Base-by-base conservation (phyloP, 2,329 filamentous ascomycete species). In the Stemphylium vesicarium region DNA sequence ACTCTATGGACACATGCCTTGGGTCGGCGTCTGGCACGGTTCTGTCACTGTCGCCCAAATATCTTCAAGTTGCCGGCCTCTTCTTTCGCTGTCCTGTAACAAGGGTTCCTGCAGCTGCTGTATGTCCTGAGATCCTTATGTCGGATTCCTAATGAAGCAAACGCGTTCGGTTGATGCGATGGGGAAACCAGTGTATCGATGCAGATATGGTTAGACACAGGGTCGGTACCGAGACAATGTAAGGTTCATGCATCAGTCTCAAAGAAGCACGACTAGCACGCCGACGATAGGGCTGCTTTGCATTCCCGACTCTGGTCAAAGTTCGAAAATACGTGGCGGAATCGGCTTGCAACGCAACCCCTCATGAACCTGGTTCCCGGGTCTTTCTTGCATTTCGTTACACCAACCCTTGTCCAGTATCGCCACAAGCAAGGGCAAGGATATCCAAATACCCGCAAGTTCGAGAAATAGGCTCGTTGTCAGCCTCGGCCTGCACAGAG, bases 361-460 rank as follows among this genome's bases (percentile, higher is more conserved):
- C 57, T 42, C 42, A 33, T 42, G 29, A 50, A 70, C 69, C 71
- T 57, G 71, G 70, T 72, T 68, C 44, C 55, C 65, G 72, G 72
- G 68, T 58, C 42, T 49, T 51, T 61, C 57, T 52, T 60, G 60
- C 60, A 63, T 56, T 50, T 45, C 39, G 64, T 70, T 60, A 55
- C 53, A 70, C 66, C 38, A 55, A 39, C 33, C 29, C 49, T 61
- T 54, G 60, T 37, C 48, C 61, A 62, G 53, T 57, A 55, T 65
- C 58, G 59, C 62, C 53, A 58, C 57, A 65, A 67, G 62, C 66
- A 69, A 73, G 67, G 64, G 67, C 59, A 24, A 50, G 44, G 37
- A 48, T 37, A 57, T 58, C 69, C 71, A 60, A 58, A 45, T 62
- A 73, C 66, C 68, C 40, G 63, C 56, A 29, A 54, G 68, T 65